These are phyloP conservation scores for Polygonum aviculare DNA, from an alignment of 148 eudicot genomes.

Conservation along the genomic window DNA sequence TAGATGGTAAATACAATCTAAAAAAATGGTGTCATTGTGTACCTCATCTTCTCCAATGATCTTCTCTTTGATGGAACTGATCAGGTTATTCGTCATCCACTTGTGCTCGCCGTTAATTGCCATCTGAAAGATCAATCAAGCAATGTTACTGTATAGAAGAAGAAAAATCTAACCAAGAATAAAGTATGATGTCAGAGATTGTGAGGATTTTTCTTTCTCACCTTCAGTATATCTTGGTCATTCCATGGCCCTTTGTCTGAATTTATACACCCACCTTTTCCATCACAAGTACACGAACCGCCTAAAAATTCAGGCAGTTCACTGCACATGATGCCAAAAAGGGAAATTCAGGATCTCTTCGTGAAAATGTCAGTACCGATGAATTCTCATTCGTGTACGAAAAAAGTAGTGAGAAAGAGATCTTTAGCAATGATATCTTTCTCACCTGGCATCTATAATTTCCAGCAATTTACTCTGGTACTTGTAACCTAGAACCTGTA, in stretches of 20 bases:
- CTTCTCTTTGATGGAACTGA: constrained; percentile 53
- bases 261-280: constrained; percentile 70
- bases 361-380: not conserved
- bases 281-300: constrained; percentile 72
- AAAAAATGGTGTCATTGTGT: not conserved
- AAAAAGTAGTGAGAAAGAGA: not conserved
- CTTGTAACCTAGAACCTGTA: constrained; percentile 79
- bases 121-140: constrained; percentile 41
- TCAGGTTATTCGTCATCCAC: constrained; percentile 23
- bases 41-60: constrained; percentile 45
- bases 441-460: constrained; percentile 72
- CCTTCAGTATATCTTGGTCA: constrained; percentile 77
- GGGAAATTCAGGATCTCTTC: not conserved
- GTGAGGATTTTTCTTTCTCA: not conserved
- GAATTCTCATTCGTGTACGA: not conserved
- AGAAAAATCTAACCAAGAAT: not conserved
- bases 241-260: constrained; percentile 97
- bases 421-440: not conserved
- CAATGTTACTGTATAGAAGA: not conserved
- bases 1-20: not conserved
- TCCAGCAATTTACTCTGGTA: constrained; percentile 90
- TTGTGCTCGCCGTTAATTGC: constrained; percentile 73
- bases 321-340: constrained; percentile 28
- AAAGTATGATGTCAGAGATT: not conserved
- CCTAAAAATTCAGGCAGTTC: constrained; percentile 88